Conservation (phyloP, 352 stramenopile species). For the Phytopythium delawarense region DNA sequence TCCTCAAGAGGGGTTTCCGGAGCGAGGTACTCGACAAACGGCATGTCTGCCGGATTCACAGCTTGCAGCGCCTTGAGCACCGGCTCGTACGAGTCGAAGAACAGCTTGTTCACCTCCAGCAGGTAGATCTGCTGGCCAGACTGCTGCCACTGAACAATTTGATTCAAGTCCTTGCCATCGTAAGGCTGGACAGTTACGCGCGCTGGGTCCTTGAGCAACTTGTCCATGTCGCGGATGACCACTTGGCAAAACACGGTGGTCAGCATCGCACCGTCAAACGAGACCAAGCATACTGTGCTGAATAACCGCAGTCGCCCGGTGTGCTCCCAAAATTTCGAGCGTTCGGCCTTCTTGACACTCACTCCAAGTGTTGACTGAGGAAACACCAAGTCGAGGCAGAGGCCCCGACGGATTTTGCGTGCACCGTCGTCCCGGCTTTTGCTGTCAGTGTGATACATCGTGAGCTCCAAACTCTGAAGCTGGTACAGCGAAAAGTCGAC, state of each 20-base stretch:
- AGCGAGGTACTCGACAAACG: conserved; percentile 37
- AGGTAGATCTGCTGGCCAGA: conserved; percentile 21
- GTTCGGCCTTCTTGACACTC: conserved; percentile 15
- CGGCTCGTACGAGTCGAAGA: conserved; percentile 44
- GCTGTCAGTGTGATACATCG: conserved; percentile 19
- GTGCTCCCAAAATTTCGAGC: conserved; percentile 27
- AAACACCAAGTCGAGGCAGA: conserved; percentile 30
- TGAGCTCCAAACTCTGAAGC: conserved; percentile 13
- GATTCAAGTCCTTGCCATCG: conserved; percentile 19
- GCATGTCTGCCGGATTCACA: conserved; percentile 16
- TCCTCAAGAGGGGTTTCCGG: conserved; percentile 9
- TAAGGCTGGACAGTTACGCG: conserved; percentile 33
- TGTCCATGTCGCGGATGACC: conserved; percentile 22
- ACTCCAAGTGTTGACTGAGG: conserved; percentile 22
- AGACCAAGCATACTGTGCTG: conserved; percentile 32
- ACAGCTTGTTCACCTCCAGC: conserved; percentile 50
- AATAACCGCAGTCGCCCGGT: conserved; percentile 24
- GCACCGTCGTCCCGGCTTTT: conserved; percentile 12
- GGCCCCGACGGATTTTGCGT: conserved; percentile 17
- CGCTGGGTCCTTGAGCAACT: conserved; percentile 23
- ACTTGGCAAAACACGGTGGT: conserved; percentile 35
- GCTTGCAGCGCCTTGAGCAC: conserved; percentile 40
- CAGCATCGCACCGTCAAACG: conserved; percentile 9
- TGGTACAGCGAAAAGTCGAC: conserved; percentile 16
- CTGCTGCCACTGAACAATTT: conserved; percentile 12